A percentile compares a stretch with the other conserved stretches of the same genome.
Conservation (phyloP, 805 yeast species). For the Ogataea henricii region DNA sequence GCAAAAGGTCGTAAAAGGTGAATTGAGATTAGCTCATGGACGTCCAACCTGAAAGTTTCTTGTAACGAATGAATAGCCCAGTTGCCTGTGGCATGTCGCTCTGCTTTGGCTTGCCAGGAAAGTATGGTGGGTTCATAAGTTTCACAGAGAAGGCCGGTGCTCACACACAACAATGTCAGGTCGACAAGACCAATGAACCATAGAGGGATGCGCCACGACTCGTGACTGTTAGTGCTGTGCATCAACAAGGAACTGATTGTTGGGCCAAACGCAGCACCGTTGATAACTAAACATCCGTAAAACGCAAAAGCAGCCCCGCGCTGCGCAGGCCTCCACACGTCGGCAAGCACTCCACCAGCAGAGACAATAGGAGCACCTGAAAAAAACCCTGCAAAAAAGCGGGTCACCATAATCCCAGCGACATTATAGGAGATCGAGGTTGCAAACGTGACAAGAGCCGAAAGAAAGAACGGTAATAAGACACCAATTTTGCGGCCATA, state of each 20-base stretch:
- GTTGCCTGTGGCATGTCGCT: slow-evolving; percentile 30
- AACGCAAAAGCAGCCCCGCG: slow-evolving; percentile 57
- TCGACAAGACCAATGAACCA: slow-evolving; percentile 51
- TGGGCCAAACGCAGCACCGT: slow-evolving; percentile 76
- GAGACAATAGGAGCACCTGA: slow-evolving; percentile 64
- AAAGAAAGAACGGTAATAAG: slow-evolving; percentile 41
- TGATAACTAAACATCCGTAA: slow-evolving; percentile 51
- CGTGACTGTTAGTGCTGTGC: slow-evolving; percentile 39
- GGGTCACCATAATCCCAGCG: slow-evolving; percentile 50
- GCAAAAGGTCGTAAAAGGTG: slow-evolving; percentile 40
- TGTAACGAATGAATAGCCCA: slow-evolving; percentile 37
- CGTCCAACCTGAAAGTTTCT: slow-evolving; percentile 22
- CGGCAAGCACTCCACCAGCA: slow-evolving; percentile 61
- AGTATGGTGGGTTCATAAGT: slow-evolving; percentile 42
- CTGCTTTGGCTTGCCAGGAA: slow-evolving; percentile 27
- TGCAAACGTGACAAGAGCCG: slow-evolving; percentile 48
- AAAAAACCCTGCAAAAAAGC: slow-evolving; percentile 61
- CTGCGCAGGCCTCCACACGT: slow-evolving; percentile 48
- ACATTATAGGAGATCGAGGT: slow-evolving; percentile 52
- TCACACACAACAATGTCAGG: slow-evolving; percentile 35
- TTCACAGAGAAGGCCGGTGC: slow-evolving; percentile 39
- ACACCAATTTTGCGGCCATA: slow-evolving; percentile 46
- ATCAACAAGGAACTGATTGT: slow-evolving; percentile 50
- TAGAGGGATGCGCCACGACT: slow-evolving; percentile 60
- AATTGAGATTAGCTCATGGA: slow-evolving; percentile 29